phyloP scores from a whole-genome alignment of 1,139 yeast species.

The Debaryomyces singareniensis region DNA sequence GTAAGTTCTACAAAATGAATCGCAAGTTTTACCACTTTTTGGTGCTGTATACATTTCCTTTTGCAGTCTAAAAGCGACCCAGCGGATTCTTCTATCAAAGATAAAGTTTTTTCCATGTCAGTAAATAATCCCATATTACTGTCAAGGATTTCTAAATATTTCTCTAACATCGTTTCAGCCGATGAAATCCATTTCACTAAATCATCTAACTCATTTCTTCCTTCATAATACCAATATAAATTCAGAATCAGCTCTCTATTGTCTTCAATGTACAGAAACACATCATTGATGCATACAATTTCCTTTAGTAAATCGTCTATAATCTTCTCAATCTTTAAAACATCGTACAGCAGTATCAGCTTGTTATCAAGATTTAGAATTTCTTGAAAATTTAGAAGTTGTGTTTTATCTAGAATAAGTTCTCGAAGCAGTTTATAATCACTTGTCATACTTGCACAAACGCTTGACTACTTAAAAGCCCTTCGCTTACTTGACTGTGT shows the following conservation, averaged over 20 bases:
- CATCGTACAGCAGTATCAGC: conserved; percentile 23
- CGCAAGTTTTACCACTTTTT: conserved; percentile 46
- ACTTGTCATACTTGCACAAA: not conserved
- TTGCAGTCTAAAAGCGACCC: conserved; percentile 37
- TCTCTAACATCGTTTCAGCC: conserved; percentile 43
- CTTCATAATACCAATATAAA: conserved; percentile 46
- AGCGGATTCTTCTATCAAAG: conserved; percentile 29
- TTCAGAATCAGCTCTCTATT: too few species aligned
- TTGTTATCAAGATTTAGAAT: conserved; percentile 17
- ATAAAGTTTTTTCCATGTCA: conserved; percentile 9
- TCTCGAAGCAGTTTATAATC: not conserved
- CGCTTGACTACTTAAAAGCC: too few species aligned
- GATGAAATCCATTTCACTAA: conserved; percentile 31
- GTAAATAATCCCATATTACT: conserved; percentile 7
- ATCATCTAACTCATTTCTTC: conserved; percentile 34
- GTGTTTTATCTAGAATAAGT: not conserved
- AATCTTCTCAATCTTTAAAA: conserved; percentile 23
- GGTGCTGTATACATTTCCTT: conserved; percentile 27
- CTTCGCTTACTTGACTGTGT: too few species aligned
- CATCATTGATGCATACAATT: conserved; percentile 3
- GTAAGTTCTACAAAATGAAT: conserved; percentile 54
- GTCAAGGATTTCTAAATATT: conserved; percentile 24
- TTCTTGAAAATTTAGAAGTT: conserved; percentile 29
- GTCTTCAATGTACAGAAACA: not conserved
- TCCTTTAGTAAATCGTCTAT: conserved; percentile 24